Evolutionary conservation across 345 rosid genomes (phyloP), one percentile per base, ranked within the genome.

Genomic region (Euclidium syriacum): DNA sequence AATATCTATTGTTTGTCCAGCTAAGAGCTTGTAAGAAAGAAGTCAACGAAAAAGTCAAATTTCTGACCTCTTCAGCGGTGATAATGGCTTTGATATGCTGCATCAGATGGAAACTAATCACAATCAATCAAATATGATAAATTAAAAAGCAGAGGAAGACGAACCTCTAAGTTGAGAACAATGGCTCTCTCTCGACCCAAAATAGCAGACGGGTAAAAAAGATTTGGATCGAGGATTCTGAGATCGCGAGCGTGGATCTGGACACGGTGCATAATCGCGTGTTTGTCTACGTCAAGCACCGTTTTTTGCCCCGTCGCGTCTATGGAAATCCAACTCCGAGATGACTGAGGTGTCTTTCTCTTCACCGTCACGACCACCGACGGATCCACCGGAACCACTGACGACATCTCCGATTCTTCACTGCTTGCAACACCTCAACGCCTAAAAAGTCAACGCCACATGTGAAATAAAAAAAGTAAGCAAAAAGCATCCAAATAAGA

Each of bases 191-290:
- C 98, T 49, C 98, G 85, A 34, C 95, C 98, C 5, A 92, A 83
- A 67, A 92, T 89, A 43, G 98, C 80, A 46, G 96, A 89, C 42
- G 98, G 98, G 59, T 89, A 89, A 8, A 85, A 84, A 43, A 83
- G 71, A 49, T 85, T 73, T 1, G 97, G 97, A 57, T 89, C 98
- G 18, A 92, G 86, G 64, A 89, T 89, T 43, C 97, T 84, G 29
- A 92, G 92, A 73, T 92, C 98, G 19, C 97, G 98, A 20, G 97
- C 94, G 73, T 89, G 96, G 75, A 92, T 89, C 74, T 89, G 89
- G 10, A 84, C 97, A 39, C 95, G 92, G 67, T 89, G 91, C 96
- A 92, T 85, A 79, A 92, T 87, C 10, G 80, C 83, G 41, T 89
- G 79, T 44, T 89, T 92, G 75, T 92, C 98, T 18, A 76, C 86